Conservation (phyloP, 129 eudicot species). For the Deinandra increscens region DNA sequence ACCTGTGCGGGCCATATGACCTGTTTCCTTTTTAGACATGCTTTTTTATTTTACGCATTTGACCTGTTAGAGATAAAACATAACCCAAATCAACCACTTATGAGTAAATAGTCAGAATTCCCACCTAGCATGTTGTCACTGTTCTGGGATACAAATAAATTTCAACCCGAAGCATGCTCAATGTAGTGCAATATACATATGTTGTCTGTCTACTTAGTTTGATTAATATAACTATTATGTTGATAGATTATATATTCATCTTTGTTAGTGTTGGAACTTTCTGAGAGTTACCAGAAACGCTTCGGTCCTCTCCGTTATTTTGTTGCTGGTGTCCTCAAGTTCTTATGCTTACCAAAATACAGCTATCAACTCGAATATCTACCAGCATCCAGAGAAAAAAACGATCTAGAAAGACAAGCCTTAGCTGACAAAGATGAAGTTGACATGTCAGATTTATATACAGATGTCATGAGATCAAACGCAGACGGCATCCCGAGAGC, state of each 20-base stretch:
- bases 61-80: not conserved
- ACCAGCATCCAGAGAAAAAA: constrained; percentile 54
- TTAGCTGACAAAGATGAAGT: constrained; percentile 48
- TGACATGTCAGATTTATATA: constrained; percentile 86
- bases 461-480: constrained; percentile 84
- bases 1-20: not conserved
- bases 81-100: not conserved
- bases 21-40: not conserved
- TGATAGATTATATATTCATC: constrained; percentile 9
- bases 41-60: not conserved
- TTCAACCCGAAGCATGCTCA: not conserved
- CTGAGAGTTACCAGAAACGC: constrained; percentile 88
- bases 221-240: not conserved
- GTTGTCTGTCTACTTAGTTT: constrained; percentile 3
- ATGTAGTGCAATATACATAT: not conserved
- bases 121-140: not conserved
- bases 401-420: constrained; percentile 49
- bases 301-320: constrained; percentile 96
- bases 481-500: constrained; percentile 86
- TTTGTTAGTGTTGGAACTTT: constrained; percentile 76
- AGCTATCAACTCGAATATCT: constrained; percentile 84
- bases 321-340: constrained; percentile 91
- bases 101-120: not conserved
- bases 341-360: constrained; percentile 90
- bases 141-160: not conserved